Conservation (phyloP, 306 rosid species). For the Cucurbita moschata region DNA sequence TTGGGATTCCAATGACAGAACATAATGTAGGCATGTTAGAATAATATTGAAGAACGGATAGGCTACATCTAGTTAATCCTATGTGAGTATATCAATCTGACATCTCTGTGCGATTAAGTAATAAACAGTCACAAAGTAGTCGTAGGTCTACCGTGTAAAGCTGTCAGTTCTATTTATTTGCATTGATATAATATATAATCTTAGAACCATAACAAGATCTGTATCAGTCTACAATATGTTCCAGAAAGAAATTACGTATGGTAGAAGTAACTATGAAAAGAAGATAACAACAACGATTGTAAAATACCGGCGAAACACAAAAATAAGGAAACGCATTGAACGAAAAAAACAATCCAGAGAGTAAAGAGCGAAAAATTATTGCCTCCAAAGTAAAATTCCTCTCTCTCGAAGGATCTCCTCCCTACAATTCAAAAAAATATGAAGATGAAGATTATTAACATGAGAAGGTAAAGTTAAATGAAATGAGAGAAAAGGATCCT, state of each 20-base stretch:
- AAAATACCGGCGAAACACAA: not conserved
- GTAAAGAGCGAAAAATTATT: not conserved
- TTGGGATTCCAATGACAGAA: not conserved
- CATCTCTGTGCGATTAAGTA: not conserved
- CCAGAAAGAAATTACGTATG: not conserved
- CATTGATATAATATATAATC: not conserved
- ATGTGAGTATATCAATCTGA: not conserved
- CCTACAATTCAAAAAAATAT: conserved; percentile 20
- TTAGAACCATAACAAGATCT: not conserved
- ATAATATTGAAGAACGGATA: not conserved
- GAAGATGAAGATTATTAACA: not conserved
- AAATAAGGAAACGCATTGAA: not conserved
- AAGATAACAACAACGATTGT: not conserved
- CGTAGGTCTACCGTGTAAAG: not conserved
- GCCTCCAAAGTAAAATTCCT: conserved; percentile 70
- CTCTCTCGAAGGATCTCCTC: conserved; percentile 69
- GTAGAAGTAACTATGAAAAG: not conserved
- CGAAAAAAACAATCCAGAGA: not conserved
- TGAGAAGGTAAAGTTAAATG: not conserved
- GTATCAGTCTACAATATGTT: not conserved
- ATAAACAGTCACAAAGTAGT: not conserved
- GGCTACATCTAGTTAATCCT: not conserved
- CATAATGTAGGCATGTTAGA: not conserved
- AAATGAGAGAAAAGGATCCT: not conserved
- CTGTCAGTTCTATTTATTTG: not conserved